Conservation (phyloP, 2,329 filamentous ascomycete genomes). For the Aspergillus luchuensis region DNA sequence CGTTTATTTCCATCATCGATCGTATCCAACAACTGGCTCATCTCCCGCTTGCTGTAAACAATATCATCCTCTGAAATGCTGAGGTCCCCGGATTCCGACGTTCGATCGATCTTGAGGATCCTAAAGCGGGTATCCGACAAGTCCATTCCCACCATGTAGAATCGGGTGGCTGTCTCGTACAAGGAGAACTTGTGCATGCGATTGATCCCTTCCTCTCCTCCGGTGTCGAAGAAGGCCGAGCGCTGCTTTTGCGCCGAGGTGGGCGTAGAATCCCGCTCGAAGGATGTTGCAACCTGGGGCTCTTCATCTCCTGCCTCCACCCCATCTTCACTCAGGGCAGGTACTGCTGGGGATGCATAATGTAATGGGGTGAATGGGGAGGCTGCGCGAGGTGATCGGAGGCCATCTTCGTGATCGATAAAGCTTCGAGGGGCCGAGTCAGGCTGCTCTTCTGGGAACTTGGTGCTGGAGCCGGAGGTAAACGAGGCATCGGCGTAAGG, state of each 20-base stretch:
- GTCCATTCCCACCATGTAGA: slow-evolving; percentile 92
- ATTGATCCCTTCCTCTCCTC: slow-evolving; percentile 51
- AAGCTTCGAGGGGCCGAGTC: slow-evolving; percentile 14
- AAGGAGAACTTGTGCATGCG: slow-evolving; percentile 96
- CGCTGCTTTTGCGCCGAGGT: slow-evolving; percentile 42
- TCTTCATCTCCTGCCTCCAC: slow-evolving; percentile 49
- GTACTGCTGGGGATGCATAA: slow-evolving; percentile 33
- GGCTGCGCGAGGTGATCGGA: slow-evolving; percentile 20
- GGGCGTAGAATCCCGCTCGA: slow-evolving; percentile 45
- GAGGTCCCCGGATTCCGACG: slow-evolving; percentile 74
- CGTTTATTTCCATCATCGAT: slow-evolving; percentile 94
- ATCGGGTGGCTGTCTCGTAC: slow-evolving; percentile 90
- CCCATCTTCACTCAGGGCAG: slow-evolving; percentile 33
- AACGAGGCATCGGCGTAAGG: slow-evolving; percentile 16
- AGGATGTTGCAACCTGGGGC: slow-evolving; percentile 47
- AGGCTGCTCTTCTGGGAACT: slow-evolving; percentile 17
- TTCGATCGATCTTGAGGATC: slow-evolving; percentile 93
- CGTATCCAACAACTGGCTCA: slow-evolving; percentile 87
- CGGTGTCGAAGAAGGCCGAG: slow-evolving; percentile 37
- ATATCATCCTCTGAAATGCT: slow-evolving; percentile 92
- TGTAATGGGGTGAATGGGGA: slow-evolving; percentile 32
- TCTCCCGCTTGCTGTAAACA: slow-evolving; percentile 87
- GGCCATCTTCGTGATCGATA: slow-evolving; percentile 21
- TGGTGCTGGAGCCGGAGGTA: slow-evolving; percentile 16
- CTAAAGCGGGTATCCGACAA: slow-evolving; percentile 85